These are phyloP conservation scores for Solanum neorickii DNA, from an alignment of 257 asterid species.

Conservation along the genomic window DNA sequence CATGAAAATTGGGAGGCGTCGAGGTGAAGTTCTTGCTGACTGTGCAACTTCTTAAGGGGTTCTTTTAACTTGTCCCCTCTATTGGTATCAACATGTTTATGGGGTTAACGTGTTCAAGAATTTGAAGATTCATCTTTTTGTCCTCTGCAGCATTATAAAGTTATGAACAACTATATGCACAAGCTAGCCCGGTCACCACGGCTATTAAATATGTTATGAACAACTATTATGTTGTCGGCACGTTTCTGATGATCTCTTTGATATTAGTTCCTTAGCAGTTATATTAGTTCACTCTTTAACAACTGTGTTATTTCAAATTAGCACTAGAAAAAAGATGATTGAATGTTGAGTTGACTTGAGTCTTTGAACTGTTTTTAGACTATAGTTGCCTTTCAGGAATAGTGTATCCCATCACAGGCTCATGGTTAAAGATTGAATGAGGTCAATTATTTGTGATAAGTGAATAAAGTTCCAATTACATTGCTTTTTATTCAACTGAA, in stretches of 20 bases:
- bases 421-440: background rate
- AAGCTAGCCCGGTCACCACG: background rate
- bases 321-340: background rate
- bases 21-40: background rate
- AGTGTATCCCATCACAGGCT: background rate
- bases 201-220: background rate
- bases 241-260: background rate
- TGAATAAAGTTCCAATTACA: background rate
- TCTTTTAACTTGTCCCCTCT: background rate
- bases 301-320: background rate
- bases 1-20: background rate
- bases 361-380: background rate
- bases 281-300: background rate
- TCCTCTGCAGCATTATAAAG: background rate
- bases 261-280: background rate
- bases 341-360: background rate
- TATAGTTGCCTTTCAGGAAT: background rate
- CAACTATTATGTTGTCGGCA: background rate
- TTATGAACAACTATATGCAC: background rate
- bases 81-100: background rate
- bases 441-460: background rate
- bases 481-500: background rate
- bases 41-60: background rate
- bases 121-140: background rate
- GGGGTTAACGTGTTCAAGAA: background rate